These are phyloP conservation scores for Gloeostereum incarnatum DNA, from an alignment of 768 basidiomycete genomes.

Conservation along the genomic window DNA sequence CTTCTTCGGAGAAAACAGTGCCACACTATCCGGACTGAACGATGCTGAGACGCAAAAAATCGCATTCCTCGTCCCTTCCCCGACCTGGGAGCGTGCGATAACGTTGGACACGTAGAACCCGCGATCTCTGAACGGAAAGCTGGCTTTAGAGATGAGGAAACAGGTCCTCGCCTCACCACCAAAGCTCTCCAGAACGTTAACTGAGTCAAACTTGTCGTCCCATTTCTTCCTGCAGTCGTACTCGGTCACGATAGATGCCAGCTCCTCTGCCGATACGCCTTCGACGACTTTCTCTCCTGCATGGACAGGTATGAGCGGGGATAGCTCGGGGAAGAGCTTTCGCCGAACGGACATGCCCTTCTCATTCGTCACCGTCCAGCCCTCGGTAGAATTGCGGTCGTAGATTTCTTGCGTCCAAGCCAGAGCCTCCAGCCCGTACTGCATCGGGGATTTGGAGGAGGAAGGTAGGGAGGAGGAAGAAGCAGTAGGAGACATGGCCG, in stretches of 20 bases:
- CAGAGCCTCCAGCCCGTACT: slow-evolving; percentile 76
- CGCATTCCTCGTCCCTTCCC: slow-evolving; percentile 33
- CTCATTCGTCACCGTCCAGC: slow-evolving; percentile 73
- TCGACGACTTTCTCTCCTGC: slow-evolving; percentile 88
- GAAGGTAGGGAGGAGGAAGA: slow-evolving; percentile 35
- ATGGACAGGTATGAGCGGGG: slow-evolving; percentile 74
- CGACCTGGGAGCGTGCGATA: slow-evolving; percentile 49
- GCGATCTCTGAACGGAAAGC: slow-evolving; percentile 86
- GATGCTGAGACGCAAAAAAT: slow-evolving; percentile 83
- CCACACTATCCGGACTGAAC: slow-evolving; percentile 55
- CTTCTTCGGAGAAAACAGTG: slow-evolving; percentile 48
- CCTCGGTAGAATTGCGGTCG: slow-evolving; percentile 37
- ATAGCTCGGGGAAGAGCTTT: slow-evolving; percentile 69
- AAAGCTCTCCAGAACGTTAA: slow-evolving; percentile 62
- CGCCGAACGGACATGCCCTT: slow-evolving; percentile 63
- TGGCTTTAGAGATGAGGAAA: slow-evolving; percentile 65
- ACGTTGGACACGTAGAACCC: slow-evolving; percentile 79
- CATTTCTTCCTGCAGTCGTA: slow-evolving; percentile 68
- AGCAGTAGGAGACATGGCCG: slow-evolving; percentile 58
- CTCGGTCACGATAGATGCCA: slow-evolving; percentile 63
- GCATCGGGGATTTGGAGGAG: slow-evolving; percentile 60
- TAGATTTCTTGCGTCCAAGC: slow-evolving; percentile 73
- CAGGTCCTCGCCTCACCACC: slow-evolving; percentile 65
- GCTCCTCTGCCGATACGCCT: slow-evolving; percentile 88
- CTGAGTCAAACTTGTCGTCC: slow-evolving; percentile 82